Base-by-base conservation (phyloP, 176 grass and related monocot genomes). In the Bromus sterilis region DNA sequence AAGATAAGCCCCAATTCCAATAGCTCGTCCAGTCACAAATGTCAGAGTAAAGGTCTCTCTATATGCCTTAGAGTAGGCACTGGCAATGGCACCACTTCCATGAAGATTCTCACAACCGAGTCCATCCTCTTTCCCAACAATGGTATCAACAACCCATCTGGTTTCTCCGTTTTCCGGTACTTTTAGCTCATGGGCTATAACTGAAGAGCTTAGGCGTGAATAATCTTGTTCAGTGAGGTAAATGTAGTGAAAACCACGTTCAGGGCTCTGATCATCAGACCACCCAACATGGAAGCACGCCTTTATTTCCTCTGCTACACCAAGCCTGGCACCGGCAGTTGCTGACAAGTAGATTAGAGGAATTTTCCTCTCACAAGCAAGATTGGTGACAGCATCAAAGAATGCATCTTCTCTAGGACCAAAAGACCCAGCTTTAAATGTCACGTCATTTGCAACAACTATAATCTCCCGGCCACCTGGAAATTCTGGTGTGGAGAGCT, bases 1-100 rank as follows among this genome's bases (percentile, higher is more conserved):
- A 78, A 99, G 93, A 84, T 95, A 99, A 58, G 96, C 96, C 76
- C 96, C 96, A 78, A 99, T 99, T 39, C 96, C 96, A 78, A 99
- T 93, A 49, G 93, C 90, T 84, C 91, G 82, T 59, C 96, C 96
- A 48, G 96, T 99, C 35, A 99, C 96, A 84, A 94, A 98, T 68
- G 96, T 99, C 56, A 99, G 82, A 75, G 96, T 99, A 72, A 99
- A 99, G 68, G 91, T 99, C 78, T 95, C 93, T 55, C 88, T 95
- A 10, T 99, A 99, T 83, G 96, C 96, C 62, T 90, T 93, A 64
- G 96, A 95, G 90, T 95, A 99, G 28, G 89, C 88, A 63, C 96
- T 93, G 46, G 96, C 96, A 55, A 99, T 99, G 16, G 96, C 96
- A 80, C 93, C 96, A 86, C 96, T 99, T 75, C 96, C 96, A 81